Base-by-base conservation (phyloP, 2,329 filamentous ascomycete species). In the Calonectria pteridis region DNA sequence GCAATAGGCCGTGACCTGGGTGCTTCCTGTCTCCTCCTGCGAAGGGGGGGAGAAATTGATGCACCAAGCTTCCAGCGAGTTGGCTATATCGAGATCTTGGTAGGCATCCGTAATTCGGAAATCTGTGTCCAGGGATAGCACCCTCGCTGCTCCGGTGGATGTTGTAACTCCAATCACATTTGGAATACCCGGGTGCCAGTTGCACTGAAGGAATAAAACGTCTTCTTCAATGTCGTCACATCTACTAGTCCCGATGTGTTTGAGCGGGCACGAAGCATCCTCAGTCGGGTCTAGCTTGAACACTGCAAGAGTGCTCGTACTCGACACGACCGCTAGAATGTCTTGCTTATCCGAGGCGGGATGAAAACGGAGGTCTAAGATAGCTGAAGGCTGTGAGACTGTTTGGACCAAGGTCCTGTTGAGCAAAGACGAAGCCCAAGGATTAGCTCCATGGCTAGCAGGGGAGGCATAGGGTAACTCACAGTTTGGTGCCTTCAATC, bases 341-440 rank as follows among this genome's bases (percentile, higher is more conserved):
- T 88, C 87, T 64, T 84, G 85, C 10, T 79, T 79, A 2, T 80
- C 76, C 66, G 84, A 81, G 1, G 53, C 69, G 18, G 90, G 91
- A 73, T 93, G 91, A 83, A 98, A 98, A 78, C 96, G 94, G 35
- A 98, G 87, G 82, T 98, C 96, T 67, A 98, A 89, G 33, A 98
- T 89, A 7, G 95, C 96, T 67, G 92, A 95, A 5, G 92, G 89
- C 28, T 94, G 91, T 6, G 86, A 80, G 6, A 93, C 76, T 1
- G 89, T 93, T 80, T 94, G 91, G 6, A 93, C 80, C 70, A 89
- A 86, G 2, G 83, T 83, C 77, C 92, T 93, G 73, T 33, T 40
- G n/a, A 46, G n/a, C 20, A 18, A 20, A 35, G 31, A 10, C n/a
- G n/a, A 40, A 18, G 43, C 37, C 13, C 55, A 37, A 76, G 77